Percentiles rank a stretch among this genome's conserved stretches.
Evolutionary conservation across 306 rosid species (phyloP).

Genomic region (Oemleria cerasiformis): DNA sequence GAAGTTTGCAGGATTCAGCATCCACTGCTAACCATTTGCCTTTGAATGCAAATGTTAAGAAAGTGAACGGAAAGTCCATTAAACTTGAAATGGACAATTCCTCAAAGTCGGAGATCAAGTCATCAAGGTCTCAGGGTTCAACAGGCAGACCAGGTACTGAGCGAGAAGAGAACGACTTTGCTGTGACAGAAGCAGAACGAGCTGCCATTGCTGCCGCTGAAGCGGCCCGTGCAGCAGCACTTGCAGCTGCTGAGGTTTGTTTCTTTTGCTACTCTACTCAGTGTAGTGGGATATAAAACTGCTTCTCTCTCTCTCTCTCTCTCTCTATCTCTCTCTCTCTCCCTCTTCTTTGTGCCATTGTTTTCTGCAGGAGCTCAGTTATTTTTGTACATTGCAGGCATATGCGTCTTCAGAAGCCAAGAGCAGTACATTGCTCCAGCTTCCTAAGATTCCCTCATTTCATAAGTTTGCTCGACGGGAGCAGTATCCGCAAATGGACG

Average conservation of each 20-base stretch:
- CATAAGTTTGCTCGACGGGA: conserved; percentile 92
- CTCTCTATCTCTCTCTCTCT: background rate
- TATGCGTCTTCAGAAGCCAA: conserved; percentile 95
- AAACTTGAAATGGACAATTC: conserved; percentile 46
- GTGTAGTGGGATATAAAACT: background rate
- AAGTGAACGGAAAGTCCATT: conserved; percentile 48
- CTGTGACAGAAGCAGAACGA: conserved; percentile 82
- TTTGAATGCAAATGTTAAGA: conserved; percentile 43
- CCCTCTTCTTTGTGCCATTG: conserved; percentile 2
- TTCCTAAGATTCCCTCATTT: conserved; percentile 98
- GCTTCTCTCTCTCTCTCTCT: background rate
- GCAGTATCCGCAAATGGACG: conserved; percentile 70
- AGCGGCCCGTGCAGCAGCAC: conserved; percentile 90
- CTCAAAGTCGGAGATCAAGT: conserved; percentile 56
- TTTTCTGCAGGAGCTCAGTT: background rate
- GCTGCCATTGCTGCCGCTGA: conserved; percentile 96
- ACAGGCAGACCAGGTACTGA: conserved; percentile 34
- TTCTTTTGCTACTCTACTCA: conserved; percentile 18
- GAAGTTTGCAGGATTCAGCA: conserved; percentile 43
- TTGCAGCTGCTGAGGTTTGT: conserved; percentile 97
- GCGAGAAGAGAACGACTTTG: conserved; percentile 36
- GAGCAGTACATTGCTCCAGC: conserved; percentile 61
- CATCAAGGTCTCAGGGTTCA: conserved; percentile 66
- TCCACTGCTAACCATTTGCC: conserved; percentile 58
- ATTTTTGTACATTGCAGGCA: conserved; percentile 57